Evolutionary conservation across 2,329 filamentous ascomycete species (phyloP).

Genomic region (Colletotrichum cordylinicola): DNA sequence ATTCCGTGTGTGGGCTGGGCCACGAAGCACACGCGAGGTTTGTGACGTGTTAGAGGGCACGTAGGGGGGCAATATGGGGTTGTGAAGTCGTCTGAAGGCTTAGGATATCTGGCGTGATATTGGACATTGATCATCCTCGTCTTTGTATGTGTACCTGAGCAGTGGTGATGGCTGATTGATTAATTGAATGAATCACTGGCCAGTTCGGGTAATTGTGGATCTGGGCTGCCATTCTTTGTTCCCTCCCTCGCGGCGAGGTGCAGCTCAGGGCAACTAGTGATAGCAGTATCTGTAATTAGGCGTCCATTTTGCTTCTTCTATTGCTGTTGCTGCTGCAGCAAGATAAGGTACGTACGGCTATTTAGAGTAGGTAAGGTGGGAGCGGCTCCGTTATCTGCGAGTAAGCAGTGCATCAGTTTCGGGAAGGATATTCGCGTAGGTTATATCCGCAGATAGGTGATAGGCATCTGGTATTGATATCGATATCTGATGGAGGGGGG

Average conservation of each 20-base stretch:
- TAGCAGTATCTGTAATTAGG: not conserved
- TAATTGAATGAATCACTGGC: not conserved
- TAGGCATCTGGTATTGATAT: not conserved
- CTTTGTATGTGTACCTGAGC: not conserved
- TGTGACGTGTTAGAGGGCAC: not conserved
- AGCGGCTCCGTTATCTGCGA: not conserved
- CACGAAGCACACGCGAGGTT: not conserved
- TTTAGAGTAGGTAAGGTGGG: not conserved
- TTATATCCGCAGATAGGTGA: not conserved
- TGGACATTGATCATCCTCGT: not conserved
- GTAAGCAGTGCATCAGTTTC: not conserved
- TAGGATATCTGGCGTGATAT: not conserved
- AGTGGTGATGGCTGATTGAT: not conserved
- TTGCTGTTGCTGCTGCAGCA: not conserved
- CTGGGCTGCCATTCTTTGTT: not conserved
- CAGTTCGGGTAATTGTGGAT: slow-evolving; percentile 16
- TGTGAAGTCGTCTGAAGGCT: not conserved
- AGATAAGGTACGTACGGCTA: slow-evolving; percentile 6
- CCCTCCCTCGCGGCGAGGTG: not conserved
- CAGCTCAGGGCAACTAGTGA: not conserved
- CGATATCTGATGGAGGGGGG: not conserved
- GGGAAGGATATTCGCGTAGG: not conserved
- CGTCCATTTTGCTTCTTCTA: not conserved
- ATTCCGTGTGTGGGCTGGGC: not conserved
- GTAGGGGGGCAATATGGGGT: not conserved